Percentiles rank a stretch among this genome's conserved stretches.
Evolutionary conservation across 306 rosid species (phyloP).

Genomic region (Mucuna pruriens): DNA sequence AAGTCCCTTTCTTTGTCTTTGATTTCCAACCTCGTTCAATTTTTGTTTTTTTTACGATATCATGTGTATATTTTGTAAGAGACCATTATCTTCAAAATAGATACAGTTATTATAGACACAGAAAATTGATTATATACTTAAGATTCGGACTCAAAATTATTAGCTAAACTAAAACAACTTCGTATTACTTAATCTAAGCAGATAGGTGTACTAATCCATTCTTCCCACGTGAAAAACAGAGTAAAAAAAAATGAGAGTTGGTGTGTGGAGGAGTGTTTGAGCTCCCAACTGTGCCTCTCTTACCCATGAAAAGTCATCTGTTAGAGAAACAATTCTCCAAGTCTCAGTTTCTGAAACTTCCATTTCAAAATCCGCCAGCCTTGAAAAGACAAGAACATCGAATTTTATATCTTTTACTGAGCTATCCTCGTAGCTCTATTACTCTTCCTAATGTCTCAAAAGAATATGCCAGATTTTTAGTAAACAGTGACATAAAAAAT

Average conservation of each 20-base stretch:
- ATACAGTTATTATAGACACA: too few species aligned
- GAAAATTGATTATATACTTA: too few species aligned
- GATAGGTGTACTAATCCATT: too few species aligned
- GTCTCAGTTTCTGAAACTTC: conserved; percentile 35
- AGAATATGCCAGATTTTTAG: conserved; percentile 36
- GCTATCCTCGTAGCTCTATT: not conserved
- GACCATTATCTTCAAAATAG: too few species aligned
- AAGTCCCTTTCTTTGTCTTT: not conserved
- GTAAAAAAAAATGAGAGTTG: conserved; percentile 27
- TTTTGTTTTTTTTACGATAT: too few species aligned
- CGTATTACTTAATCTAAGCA: too few species aligned
- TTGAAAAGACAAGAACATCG: not conserved
- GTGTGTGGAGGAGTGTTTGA: not conserved
- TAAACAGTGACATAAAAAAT: not conserved
- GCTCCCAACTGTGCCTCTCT: conserved; percentile 27
- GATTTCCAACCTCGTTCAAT: conserved; percentile 1
- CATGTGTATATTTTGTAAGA: too few species aligned
- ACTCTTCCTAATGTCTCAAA: not conserved
- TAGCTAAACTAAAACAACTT: too few species aligned
- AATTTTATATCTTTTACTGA: not conserved
- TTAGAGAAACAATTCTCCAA: conserved; percentile 28
- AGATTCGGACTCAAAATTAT: too few species aligned
- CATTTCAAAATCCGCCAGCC: conserved; percentile 14
- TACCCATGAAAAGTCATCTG: conserved; percentile 30
- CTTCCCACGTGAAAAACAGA: conserved; percentile 12